These are phyloP conservation scores for Malassezia restricta DNA, from an alignment of 1,284 basidiomycete genomes.

Conservation along the genomic window DNA sequence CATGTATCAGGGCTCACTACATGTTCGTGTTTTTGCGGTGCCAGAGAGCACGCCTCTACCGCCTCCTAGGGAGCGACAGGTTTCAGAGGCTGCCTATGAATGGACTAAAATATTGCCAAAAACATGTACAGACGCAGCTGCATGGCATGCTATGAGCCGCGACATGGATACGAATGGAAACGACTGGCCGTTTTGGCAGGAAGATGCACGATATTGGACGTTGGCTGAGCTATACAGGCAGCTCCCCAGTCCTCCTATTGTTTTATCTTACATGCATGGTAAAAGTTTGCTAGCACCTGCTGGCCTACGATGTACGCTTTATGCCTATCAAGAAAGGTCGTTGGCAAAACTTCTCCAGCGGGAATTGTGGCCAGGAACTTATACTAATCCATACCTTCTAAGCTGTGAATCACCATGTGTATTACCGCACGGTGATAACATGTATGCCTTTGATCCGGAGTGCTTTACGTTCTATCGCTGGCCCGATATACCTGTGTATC, in stretches of 20 bases:
- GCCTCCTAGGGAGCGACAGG: neutral
- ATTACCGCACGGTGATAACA: neutral
- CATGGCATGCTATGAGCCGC: constrained; percentile 8
- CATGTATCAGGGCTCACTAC: constrained; percentile 4
- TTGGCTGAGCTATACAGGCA: constrained; percentile 6
- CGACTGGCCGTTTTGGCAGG: neutral
- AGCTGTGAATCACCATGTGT: neutral
- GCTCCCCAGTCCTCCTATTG: constrained; percentile 6
- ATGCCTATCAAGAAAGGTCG: constrained; percentile 13
- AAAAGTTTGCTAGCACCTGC: neutral
- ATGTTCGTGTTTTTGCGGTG: neutral
- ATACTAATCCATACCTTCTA: constrained; percentile 9
- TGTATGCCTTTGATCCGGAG: constrained; percentile 6
- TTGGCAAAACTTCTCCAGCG: constrained; percentile 18
- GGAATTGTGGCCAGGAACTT: constrained; percentile 5
- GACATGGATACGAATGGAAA: neutral
- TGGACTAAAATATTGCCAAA: constrained; percentile 3
- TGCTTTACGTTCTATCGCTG: neutral
- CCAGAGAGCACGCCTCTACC: neutral
- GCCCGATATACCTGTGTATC: neutral
- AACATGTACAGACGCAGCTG: neutral
- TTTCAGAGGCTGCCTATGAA: neutral
- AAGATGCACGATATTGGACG: constrained; percentile 4
- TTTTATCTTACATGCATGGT: neutral
- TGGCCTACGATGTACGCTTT: constrained; percentile 6